A percentile compares a stretch with the other conserved stretches of the same genome.
These are phyloP conservation scores for Maudiozyma serrabonitensis DNA, from an alignment of 805 yeast genomes.

Conservation along the genomic window DNA sequence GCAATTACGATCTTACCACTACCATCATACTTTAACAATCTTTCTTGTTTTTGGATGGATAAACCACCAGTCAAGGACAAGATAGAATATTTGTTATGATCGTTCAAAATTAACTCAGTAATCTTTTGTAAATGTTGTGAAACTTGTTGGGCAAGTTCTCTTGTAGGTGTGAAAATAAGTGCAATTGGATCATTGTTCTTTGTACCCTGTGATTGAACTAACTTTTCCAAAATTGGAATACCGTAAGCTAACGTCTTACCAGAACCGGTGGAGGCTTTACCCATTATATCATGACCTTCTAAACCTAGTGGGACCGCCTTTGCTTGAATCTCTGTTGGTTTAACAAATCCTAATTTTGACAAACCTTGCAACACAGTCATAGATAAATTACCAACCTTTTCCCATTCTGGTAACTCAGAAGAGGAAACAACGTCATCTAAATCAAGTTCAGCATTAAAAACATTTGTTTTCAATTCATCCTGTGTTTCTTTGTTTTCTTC, in stretches of 20 bases:
- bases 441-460: slow-evolving; percentile 18
- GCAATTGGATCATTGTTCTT: slow-evolving; percentile 47
- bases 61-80: slow-evolving; percentile 89
- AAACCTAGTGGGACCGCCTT: slow-evolving; percentile 65
- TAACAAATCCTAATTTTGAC: slow-evolving; percentile 42
- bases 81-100: slow-evolving; percentile 48
- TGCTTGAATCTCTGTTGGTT: slow-evolving; percentile 81
- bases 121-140: slow-evolving; percentile 60
- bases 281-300: slow-evolving; percentile 72
- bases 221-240: slow-evolving; percentile 74
- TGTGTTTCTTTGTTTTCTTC: slow-evolving; percentile 8
- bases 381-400: slow-evolving; percentile 34
- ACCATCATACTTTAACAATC: slow-evolving; percentile 54
- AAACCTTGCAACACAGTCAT: slow-evolving; percentile 55
- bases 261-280: slow-evolving; percentile 95
- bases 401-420: slow-evolving; percentile 55
- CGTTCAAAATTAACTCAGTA: slow-evolving; percentile 26
- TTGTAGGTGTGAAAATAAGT: slow-evolving; percentile 83
- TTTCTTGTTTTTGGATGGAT: slow-evolving; percentile 85
- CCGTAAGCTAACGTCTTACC: slow-evolving; percentile 97
- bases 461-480: slow-evolving; percentile 20
- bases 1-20: slow-evolving; percentile 78
- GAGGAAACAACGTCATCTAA: slow-evolving; percentile 27
- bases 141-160: slow-evolving; percentile 95
- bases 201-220: slow-evolving; percentile 18